Evolutionary conservation across 768 basidiomycete genomes (phyloP).

Genomic region (Saitozyma sp.): DNA sequence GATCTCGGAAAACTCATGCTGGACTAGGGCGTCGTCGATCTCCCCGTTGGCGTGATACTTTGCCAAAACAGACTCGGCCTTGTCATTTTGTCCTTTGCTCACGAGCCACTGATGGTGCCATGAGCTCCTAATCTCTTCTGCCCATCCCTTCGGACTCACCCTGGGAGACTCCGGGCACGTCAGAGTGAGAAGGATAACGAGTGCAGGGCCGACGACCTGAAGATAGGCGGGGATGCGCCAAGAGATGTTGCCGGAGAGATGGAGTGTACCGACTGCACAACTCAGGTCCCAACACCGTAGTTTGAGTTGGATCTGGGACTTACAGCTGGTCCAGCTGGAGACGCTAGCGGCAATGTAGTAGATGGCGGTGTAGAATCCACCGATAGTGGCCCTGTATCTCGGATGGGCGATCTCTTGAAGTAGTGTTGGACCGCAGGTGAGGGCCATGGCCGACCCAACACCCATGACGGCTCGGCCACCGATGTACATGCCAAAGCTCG

Average conservation of each 20-base stretch:
- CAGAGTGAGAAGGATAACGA: conserved; percentile 18
- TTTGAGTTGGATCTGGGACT: conserved; percentile 51
- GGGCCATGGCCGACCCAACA: conserved; percentile 65
- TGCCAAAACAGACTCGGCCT: conserved; percentile 39
- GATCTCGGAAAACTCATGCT: conserved; percentile 59
- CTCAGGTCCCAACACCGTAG: conserved; percentile 4
- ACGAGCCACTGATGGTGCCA: conserved; percentile 32
- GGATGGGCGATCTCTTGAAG: conserved; percentile 2
- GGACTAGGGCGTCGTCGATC: conserved; percentile 42
- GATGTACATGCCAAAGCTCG: conserved; percentile 10
- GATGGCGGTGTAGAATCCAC: not conserved
- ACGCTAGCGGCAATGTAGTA: not conserved
- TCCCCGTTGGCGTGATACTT: conserved; percentile 45
- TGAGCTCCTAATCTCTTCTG: too few relatives aligned
- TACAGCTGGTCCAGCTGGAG: conserved; percentile 54
- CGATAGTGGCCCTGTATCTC: conserved; percentile 9
- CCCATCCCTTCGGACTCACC: too few relatives aligned
- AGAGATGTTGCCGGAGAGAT: conserved; percentile 21
- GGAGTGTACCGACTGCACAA: conserved; percentile 24
- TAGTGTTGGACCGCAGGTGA: conserved; percentile 6
- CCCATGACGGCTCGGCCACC: conserved; percentile 29
- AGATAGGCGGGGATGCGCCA: conserved; percentile 28
- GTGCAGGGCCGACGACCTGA: conserved; percentile 26
- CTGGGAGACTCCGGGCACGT: conserved; percentile 27
- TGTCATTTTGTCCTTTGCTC: conserved; percentile 28